A percentile compares a stretch with the other conserved stretches of the same genome.
These are phyloP conservation scores for Venturia nashicola DNA, from an alignment of 2,329 filamentous ascomycete species.

Conservation along the genomic window DNA sequence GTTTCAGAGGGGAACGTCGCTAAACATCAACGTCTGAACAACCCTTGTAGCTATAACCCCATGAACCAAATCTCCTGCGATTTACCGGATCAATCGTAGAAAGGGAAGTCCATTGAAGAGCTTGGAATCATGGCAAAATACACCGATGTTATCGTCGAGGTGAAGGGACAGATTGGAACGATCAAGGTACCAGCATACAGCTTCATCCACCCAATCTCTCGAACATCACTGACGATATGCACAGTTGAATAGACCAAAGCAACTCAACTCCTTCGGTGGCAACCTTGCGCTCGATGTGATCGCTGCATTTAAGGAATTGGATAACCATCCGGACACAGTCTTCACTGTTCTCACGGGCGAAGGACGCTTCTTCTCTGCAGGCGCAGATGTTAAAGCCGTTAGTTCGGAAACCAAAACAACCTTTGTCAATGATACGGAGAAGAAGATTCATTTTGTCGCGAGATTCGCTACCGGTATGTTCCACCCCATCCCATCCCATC, in stretches of 20 bases:
- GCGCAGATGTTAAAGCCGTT: conserved; percentile 32
- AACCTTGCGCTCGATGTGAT: conserved; percentile 32
- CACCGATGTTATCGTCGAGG: conserved; percentile 31
- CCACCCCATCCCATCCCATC: not conserved
- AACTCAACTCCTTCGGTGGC: conserved; percentile 36
- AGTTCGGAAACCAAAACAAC: not conserved
- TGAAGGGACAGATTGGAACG: conserved; percentile 31
- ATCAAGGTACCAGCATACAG: conserved; percentile 26
- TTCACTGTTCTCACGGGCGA: conserved; percentile 40
- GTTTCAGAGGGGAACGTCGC: not conserved
- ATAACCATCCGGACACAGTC: conserved; percentile 35
- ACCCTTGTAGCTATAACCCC: not conserved
- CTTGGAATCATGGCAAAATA: conserved; percentile 16
- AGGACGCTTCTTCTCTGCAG: conserved; percentile 38
- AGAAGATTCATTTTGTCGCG: conserved; percentile 20
- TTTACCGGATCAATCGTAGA: not conserved
- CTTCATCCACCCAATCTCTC: not conserved
- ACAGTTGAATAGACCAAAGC: conserved; percentile 36
- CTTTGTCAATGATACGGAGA: conserved; percentile 18
- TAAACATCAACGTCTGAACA: not conserved
- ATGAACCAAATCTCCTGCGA: not conserved
- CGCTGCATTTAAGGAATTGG: conserved; percentile 30
- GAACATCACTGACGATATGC: not conserved
- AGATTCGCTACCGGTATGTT: conserved; percentile 21
- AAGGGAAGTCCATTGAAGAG: not conserved